Base-by-base conservation (phyloP, 495 filamentous ascomycete species). In the Astrocystis sublimbata region DNA sequence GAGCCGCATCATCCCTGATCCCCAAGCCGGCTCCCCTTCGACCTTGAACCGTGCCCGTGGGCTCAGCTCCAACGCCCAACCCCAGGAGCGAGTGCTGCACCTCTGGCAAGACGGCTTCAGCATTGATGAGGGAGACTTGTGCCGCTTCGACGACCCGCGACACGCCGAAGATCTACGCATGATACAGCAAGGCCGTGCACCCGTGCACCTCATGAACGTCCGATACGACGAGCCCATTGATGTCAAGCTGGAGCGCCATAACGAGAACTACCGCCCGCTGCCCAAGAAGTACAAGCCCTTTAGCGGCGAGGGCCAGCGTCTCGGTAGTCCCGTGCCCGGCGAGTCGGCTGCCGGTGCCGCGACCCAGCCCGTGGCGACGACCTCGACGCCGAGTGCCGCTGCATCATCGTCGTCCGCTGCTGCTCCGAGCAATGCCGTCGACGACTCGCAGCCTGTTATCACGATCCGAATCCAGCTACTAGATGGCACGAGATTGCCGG, bases 101-200 rank as follows among this genome's bases (percentile, higher is more conserved):
- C 88, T 98, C 62, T 98, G 94, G 94, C 78, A 82, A 13, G 90
- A 98, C 74, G 94, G 94, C 2, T 97, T 98, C 69, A 96, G 92
- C 46, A 87, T 98, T 36, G 96, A 97, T 64, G 93, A 98, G 68
- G 94, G 94, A 19, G 86, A 89, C n/a, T 86, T 98, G 8, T 92
- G 86, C 68, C 86, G 89, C 33, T 93, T 91, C 58, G 91, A 96
- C 66, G 93, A 98, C 71, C 92, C 94, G 15, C 85, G 84, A 6
- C 96, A 97, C 68, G 86, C 87, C 19, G 85, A 85, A 26, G 90
- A 92, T 56, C 79, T 98, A 21, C 82, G 88, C 30, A 88, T 92
- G 75, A 98, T 98, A 69, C 86, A 92, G 55, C 82, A 86, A 38
- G 96, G 96, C 24, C 86, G 90, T 30, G 94, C 94, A 1, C 94